Evolutionary conservation across 2,329 filamentous ascomycete genomes (phyloP).

Genomic region (Apiospora pterosperma): DNA sequence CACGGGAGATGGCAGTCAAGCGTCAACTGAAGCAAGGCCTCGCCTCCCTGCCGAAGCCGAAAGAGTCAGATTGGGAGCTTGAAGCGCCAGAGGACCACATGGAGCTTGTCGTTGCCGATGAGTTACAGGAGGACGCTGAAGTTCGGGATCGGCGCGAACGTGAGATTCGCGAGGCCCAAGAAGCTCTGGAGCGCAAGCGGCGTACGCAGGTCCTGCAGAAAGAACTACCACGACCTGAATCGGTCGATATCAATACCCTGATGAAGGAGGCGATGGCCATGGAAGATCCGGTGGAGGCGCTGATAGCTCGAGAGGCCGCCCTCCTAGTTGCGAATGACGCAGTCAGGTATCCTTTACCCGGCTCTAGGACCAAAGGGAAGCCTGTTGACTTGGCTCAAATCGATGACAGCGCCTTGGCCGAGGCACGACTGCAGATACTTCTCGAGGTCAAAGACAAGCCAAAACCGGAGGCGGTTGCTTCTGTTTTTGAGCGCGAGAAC

Average conservation of each 20-base stretch:
- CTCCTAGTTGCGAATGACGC: constrained; percentile 81
- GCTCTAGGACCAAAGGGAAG: constrained; percentile 60
- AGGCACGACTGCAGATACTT: constrained; percentile 74
- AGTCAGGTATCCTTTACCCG: constrained; percentile 66
- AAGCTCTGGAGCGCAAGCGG: constrained; percentile 76
- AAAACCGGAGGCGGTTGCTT: constrained; percentile 47
- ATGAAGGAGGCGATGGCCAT: constrained; percentile 59
- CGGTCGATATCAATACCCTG: constrained; percentile 68
- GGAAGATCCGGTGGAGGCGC: constrained; percentile 60
- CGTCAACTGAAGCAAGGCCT: constrained; percentile 69
- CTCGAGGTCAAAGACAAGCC: constrained; percentile 59
- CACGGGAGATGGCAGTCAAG: constrained; percentile 66
- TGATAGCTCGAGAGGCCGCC: constrained; percentile 76
- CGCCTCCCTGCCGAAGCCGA: constrained; percentile 84
- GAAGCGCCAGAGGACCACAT: constrained; percentile 81
- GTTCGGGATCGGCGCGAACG: constrained; percentile 77
- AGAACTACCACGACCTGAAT: constrained; percentile 71
- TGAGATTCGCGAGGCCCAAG: constrained; percentile 66
- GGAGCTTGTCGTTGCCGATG: constrained; percentile 49
- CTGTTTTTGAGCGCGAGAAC: constrained; percentile 50
- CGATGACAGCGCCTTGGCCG: constrained; percentile 67
- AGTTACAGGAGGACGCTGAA: constrained; percentile 60
- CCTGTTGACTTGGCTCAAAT: constrained; percentile 59
- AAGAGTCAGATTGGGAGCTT: constrained; percentile 90
- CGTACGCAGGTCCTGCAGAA: constrained; percentile 91